Evolutionary conservation across 2,329 filamentous ascomycete genomes (phyloP), one percentile per base, ranked within the genome.

Genomic region (Arthrobotrys sphaeroides): DNA sequence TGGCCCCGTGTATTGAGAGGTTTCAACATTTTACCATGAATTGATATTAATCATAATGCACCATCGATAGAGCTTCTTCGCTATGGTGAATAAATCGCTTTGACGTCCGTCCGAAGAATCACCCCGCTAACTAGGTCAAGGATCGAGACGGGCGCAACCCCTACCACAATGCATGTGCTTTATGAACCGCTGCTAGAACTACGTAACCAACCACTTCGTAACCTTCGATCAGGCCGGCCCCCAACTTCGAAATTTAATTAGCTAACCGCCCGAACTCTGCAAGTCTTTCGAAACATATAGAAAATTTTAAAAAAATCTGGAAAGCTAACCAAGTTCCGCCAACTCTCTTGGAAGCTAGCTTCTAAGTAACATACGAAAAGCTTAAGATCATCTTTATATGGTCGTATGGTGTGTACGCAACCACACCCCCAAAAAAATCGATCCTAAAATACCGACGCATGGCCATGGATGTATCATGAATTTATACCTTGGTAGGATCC

Each of bases 331-430:
- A 36, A 43, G n/a, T n/a, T n/a, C n/a, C 10, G 31, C 49, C 16
- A 22, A 55, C 38, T 55, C 9, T n/a, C 49, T 55, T 55, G 49
- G 49, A 24, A 55, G n/a, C n/a, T n/a, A n/a, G n/a, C n/a, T n/a
- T n/a, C n/a, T n/a, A n/a, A 22, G 24, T 12, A 22, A 55, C 22
- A 36, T 38, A 26, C 10, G 9, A 36, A 24, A 24, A 20, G 2
- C 18, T 55, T 55, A 38, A 38, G 51, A 55, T 55, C 28, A 16
- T 55, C 51, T 9, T 55, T 36, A 55, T 55, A n/a, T 22, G 51
- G 31, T 24, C 22, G 6, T 12, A 38, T 3, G 7, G 16, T 55
- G 51, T n/a, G 13, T 28, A 38, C 51, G 51, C 31, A 55, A 55
- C 31, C 28, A 5, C 5, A 33, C 28, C 12, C 28, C 9, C 51